Evolutionary conservation across 768 basidiomycete species (phyloP).

Genomic region (Trametes villosa): DNA sequence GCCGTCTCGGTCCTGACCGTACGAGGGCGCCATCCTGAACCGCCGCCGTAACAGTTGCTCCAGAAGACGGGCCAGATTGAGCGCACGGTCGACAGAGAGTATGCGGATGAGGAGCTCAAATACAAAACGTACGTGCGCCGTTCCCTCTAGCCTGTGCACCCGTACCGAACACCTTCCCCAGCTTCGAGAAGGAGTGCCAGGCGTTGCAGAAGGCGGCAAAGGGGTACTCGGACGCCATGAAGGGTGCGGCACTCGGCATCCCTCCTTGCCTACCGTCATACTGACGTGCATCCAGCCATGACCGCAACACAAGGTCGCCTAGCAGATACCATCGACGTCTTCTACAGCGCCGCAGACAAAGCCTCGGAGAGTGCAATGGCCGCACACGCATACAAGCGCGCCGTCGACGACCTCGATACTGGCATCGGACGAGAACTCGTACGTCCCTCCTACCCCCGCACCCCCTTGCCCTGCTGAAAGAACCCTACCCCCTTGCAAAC

Average conservation of each 20-base stretch:
- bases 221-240: slow-evolving; percentile 92
- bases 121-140: slow-evolving; percentile 73
- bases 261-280: not conserved
- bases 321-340: slow-evolving; percentile 91
- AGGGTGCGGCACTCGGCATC: slow-evolving; percentile 55
- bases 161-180: slow-evolving; percentile 36
- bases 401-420: slow-evolving; percentile 91
- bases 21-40: not conserved
- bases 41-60: slow-evolving; percentile 60
- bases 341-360: slow-evolving; percentile 86
- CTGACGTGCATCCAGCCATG: slow-evolving; percentile 66
- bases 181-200: slow-evolving; percentile 96
- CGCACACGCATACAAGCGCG: slow-evolving; percentile 93
- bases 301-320: slow-evolving; percentile 89
- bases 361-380: slow-evolving; percentile 94
- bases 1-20: not conserved
- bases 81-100: slow-evolving; percentile 92
- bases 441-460: slow-evolving; percentile 33
- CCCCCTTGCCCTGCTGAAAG: not conserved
- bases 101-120: slow-evolving; percentile 89
- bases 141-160: not conserved
- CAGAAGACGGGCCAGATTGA: slow-evolving; percentile 99
- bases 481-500: not conserved
- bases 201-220: slow-evolving; percentile 95
- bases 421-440: slow-evolving; percentile 87